Evolutionary conservation across 805 yeast genomes (phyloP).

Genomic region (Candida quercuum): DNA sequence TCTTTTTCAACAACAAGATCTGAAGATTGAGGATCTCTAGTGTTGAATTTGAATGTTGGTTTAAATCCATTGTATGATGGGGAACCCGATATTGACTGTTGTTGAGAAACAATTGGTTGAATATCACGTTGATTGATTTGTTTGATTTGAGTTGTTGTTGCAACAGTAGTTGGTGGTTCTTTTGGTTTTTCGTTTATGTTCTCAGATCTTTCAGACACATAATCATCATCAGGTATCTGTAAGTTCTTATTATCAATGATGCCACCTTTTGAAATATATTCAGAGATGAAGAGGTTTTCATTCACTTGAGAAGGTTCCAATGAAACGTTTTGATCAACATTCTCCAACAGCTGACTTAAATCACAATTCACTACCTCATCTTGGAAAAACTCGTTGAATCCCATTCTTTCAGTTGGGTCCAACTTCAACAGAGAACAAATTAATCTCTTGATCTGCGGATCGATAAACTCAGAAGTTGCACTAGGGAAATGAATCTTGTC

Average conservation of each 20-base stretch:
- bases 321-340: slow-evolving; percentile 47
- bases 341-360: slow-evolving; percentile 30
- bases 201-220: slow-evolving; percentile 4
- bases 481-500: slow-evolving; percentile 77
- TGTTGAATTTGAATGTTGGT: slow-evolving; percentile 9
- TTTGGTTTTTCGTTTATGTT: background rate
- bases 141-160: slow-evolving; percentile 8
- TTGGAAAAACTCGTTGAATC: slow-evolving; percentile 81
- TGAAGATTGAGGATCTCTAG: slow-evolving; percentile 25
- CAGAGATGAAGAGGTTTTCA: slow-evolving; percentile 80
- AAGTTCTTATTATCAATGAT: slow-evolving; percentile 16
- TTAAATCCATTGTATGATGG: slow-evolving; percentile 2
- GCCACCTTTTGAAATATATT: slow-evolving; percentile 47
- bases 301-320: slow-evolving; percentile 60
- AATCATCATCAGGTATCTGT: slow-evolving; percentile 13
- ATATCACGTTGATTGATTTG: slow-evolving; percentile 22
- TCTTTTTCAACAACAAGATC: slow-evolving; percentile 68
- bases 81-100: slow-evolving; percentile 6
- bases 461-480: slow-evolving; percentile 40
- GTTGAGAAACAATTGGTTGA: slow-evolving; percentile 15
- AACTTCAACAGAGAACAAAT: slow-evolving; percentile 74
- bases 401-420: slow-evolving; percentile 83
- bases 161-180: background rate
- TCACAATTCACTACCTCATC: slow-evolving; percentile 60
- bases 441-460: slow-evolving; percentile 61